Percentiles rank a stretch among this genome's conserved stretches.
phyloP scores from a whole-genome alignment of 2,329 filamentous ascomycete species.

The Scytalidium lignicola region DNA sequence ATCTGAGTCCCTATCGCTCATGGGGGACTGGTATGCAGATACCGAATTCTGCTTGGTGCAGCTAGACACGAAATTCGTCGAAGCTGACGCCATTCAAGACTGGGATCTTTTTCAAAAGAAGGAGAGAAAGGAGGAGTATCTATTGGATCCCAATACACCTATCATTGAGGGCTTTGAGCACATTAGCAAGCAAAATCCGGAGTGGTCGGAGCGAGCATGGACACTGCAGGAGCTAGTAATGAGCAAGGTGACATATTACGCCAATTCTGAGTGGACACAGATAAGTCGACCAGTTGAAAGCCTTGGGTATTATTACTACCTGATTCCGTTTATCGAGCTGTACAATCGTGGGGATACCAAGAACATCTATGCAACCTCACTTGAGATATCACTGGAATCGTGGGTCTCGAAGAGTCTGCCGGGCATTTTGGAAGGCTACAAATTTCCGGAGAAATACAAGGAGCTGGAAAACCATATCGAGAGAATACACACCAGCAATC shows the following conservation, averaged over 20 bases:
- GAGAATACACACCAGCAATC: too few relatives aligned
- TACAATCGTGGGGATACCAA: slow-evolving; percentile 15
- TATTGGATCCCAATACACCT: not conserved
- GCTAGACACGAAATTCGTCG: slow-evolving; percentile 14
- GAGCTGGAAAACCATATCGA: too few relatives aligned
- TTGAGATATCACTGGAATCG: not conserved
- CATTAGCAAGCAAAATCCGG: slow-evolving; percentile 14
- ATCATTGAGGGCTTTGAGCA: slow-evolving; percentile 17
- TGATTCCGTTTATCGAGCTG: slow-evolving; percentile 24
- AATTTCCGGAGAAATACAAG: too few relatives aligned
- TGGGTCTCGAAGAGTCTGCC: too few relatives aligned
- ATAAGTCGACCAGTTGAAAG: slow-evolving; percentile 25
- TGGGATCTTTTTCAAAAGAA: slow-evolving; percentile 21
- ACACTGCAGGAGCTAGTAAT: slow-evolving; percentile 30
- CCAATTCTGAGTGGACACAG: slow-evolving; percentile 26
- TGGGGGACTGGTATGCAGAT: slow-evolving; percentile 29
- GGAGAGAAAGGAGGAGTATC: slow-evolving; percentile 2
- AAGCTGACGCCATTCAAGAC: slow-evolving; percentile 19
- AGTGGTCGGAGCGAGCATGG: slow-evolving; percentile 28
- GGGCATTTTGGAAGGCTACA: too few relatives aligned
- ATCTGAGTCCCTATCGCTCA: slow-evolving; percentile 26
- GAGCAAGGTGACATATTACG: slow-evolving; percentile 31
- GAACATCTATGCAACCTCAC: too few relatives aligned
- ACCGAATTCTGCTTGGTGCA: slow-evolving; percentile 29
- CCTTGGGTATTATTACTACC: slow-evolving; percentile 28